These are phyloP conservation scores for Litsea cubeba DNA, from an alignment of 164 flowering plant species.

Conservation along the genomic window DNA sequence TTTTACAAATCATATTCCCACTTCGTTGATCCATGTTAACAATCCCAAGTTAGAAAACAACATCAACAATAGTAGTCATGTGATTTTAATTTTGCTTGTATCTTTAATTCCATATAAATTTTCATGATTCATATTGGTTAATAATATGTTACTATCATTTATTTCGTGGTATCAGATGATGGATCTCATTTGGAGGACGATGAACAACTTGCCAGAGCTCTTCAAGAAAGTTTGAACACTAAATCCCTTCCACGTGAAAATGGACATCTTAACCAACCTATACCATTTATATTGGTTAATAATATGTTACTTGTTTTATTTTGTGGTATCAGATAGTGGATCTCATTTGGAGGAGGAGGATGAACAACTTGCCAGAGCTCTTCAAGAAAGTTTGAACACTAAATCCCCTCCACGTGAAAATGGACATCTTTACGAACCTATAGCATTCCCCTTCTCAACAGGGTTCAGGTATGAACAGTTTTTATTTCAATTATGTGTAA, in stretches of 20 bases:
- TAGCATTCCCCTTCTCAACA: conserved; percentile 43
- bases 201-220: conserved; percentile 79
- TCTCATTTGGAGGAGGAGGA: conserved; percentile 64
- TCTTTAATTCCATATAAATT: background rate
- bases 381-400: conserved; percentile 70
- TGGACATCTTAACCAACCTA: conserved; percentile 41
- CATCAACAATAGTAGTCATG: background rate
- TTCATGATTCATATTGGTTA: background rate
- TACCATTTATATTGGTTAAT: conserved; percentile 12
- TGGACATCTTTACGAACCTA: conserved; percentile 42
- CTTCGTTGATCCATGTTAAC: background rate
- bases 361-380: conserved; percentile 79
- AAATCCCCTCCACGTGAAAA: conserved; percentile 42
- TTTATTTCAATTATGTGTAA: conserved; percentile 1
- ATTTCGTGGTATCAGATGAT: conserved; percentile 25
- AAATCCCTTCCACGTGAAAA: conserved; percentile 42
- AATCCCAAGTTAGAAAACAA: background rate
- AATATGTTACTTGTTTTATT: background rate
- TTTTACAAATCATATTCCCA: too few relatives aligned
- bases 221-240: conserved; percentile 70
- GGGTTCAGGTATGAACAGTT: conserved; percentile 56
- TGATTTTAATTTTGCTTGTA: background rate
- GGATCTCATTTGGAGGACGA: conserved; percentile 66
- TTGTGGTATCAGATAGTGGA: conserved; percentile 27
- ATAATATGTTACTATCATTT: background rate